Base-by-base conservation (phyloP, 2,329 filamentous ascomycete genomes). In the Fusarium staphyleae region DNA sequence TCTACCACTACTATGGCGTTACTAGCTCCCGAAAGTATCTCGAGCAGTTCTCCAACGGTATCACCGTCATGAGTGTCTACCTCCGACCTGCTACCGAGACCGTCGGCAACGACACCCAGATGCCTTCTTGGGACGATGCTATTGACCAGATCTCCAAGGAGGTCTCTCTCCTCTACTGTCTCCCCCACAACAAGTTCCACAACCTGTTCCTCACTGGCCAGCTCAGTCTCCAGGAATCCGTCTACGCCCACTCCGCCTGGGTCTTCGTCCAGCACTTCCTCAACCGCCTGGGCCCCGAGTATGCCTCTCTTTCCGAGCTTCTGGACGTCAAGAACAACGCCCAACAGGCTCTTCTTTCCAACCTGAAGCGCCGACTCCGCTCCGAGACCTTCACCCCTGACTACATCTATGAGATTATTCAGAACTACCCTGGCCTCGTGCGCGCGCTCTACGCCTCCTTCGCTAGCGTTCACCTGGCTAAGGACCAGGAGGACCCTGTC, bases 61-160 rank as follows among this genome's bases (percentile, higher is more conserved):
- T 97, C 72, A 96, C 91, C 12, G 89, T 98, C 74, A 96, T 98
- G 83, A 97, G 92, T 66, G 85, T 97, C 59, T 99, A 99, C 75
- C 83, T 99, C 55, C 88, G 89, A 63, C 92, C 91, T 16, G 82
- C 89, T 14, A 72, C 80, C 40, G 83, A 82, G 61, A 74, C 81
- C 18, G 77, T 33, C 28, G 47, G 33, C 35, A 32, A 9, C 34
- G 37, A 84, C 30, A 75, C 82, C 34, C 80, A 82, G 50, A 77
- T 78, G 71, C 93, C 93, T 32, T 88, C 92, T 0, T 91, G 98
- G 64, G 91, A 97, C 69, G 89, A 93, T 65, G 95, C 93, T 3
- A 96, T 99, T 63, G 91, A 97, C 76, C 95, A 99, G 77, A 97
- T 99, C 78, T 96, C 95, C 79, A 98, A 98, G 82, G 95, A 99